Percentiles rank a stretch among this genome's conserved stretches.
Evolutionary conservation across 805 yeast species (phyloP).

Genomic region (Kluyveromyces wickerhamii): DNA sequence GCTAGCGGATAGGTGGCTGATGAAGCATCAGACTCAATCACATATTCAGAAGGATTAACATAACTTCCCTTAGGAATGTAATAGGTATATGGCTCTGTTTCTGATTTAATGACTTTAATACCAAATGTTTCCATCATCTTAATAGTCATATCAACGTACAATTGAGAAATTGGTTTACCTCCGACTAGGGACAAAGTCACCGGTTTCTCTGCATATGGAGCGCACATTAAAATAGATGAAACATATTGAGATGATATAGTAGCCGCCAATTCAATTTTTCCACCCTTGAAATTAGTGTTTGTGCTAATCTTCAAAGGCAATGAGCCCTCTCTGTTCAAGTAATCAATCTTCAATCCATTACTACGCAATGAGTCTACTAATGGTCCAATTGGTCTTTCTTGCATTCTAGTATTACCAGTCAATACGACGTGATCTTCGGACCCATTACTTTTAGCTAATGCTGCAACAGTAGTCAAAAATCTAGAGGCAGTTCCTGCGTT

Average conservation of each 20-base stretch:
- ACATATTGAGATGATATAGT: constrained; percentile 97
- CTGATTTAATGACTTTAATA: constrained; percentile 59
- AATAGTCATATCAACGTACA: constrained; percentile 95
- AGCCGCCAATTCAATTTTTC: constrained; percentile 87
- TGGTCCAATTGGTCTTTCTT: constrained; percentile 94
- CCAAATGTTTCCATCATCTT: constrained; percentile 93
- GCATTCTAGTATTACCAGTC: constrained; percentile 96
- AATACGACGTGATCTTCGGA: constrained; percentile 44
- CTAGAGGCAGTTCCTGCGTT: constrained; percentile 98
- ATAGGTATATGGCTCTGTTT: constrained; percentile 73
- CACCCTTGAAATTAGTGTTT: constrained; percentile 73
- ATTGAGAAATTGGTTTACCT: constrained; percentile 93
- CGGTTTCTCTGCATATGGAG: constrained; percentile 87
- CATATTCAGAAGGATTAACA: constrained; percentile 73
- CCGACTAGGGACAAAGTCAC: constrained; percentile 86
- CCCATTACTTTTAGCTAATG: constrained; percentile 54
- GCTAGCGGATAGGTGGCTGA: constrained; percentile 98
- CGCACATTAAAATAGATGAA: constrained; percentile 92
- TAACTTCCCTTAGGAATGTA: constrained; percentile 82
- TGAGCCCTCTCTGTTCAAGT: constrained; percentile 69
- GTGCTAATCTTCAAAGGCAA: constrained; percentile 71
- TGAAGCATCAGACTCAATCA: constrained; percentile 93
- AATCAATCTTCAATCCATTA: constrained; percentile 72
- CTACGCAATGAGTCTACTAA: constrained; percentile 80
- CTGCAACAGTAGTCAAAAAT: constrained; percentile 85